Base-by-base conservation (phyloP, 148 eudicot species). In the Arbutus unedo region DNA sequence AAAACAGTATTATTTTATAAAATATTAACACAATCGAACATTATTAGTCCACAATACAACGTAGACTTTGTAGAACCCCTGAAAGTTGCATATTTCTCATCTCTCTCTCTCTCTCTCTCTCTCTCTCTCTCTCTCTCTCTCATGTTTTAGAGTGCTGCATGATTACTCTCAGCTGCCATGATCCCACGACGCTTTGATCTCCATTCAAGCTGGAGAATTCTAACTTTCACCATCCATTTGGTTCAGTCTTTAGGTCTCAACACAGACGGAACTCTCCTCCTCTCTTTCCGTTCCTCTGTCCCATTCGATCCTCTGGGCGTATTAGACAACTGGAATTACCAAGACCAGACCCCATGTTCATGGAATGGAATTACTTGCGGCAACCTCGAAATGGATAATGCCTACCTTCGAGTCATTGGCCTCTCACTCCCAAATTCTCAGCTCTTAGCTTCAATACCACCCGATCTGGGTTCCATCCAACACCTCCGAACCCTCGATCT, bases 301-400 rank as follows among this genome's bases (percentile, higher is more conserved):
- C 16, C 87, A 3, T 84, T 67, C 4, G 99, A 96, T 79, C 99
- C 99, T 19, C 70, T 89, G 5, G 87, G 82, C 14, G 90, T 90
- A 9, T 73, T 96, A 3, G 85, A 84, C 10, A 74, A 82, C 77
- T 96, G 99, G 99, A 88, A 78, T 16, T 57, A 43, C 86, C 38
- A 59, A 21, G 92, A 90, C 84, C 85, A 82, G 25, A 92, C 92
- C 4, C 99, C 99, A 38, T 96, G 99, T 76, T 87, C 88, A 15
- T 96, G 99, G 99, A 83, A 64, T 1, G 99, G 99, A 6, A 87
- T 96, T 45, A 13, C 83, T 3, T 96, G 99, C 73, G 85, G 81
- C 79, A 48, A 60, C 11, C 88, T 72, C 8, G 83, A 84, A 38
- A 48, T 54, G 31, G 49, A 83, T 5, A 79, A 79, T 49, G 77